These are phyloP conservation scores for Coniochaeta pulveracea DNA, from an alignment of 2,329 filamentous ascomycete genomes.

Conservation along the genomic window DNA sequence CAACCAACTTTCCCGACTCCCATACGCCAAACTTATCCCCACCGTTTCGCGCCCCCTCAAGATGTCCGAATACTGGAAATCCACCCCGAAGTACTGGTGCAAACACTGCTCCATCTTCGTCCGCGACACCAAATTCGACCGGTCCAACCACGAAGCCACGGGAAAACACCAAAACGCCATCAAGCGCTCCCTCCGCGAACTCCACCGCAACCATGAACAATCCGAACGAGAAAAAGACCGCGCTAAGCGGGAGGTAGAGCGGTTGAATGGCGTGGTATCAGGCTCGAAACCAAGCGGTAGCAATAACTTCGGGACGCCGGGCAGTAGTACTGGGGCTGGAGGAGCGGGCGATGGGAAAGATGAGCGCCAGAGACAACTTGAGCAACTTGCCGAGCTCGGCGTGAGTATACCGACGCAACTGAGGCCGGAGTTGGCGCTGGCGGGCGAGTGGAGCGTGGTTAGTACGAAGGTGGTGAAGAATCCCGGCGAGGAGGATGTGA, in stretches of 20 bases:
- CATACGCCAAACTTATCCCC: neutral
- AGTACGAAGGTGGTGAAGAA: neutral
- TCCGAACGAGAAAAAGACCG: slow-evolving; percentile 72
- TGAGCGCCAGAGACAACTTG: slow-evolving; percentile 64
- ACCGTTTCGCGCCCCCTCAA: no score
- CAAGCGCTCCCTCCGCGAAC: slow-evolving; percentile 79
- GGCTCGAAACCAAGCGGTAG: slow-evolving; percentile 24
- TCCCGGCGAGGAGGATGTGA: neutral
- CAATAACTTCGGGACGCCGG: neutral
- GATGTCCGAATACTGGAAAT: slow-evolving; percentile 99
- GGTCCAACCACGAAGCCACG: slow-evolving; percentile 79
- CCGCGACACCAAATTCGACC: slow-evolving; percentile 84
- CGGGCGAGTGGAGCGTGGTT: neutral
- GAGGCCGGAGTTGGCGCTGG: neutral
- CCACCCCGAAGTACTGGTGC: slow-evolving; percentile 95
- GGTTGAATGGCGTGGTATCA: slow-evolving; percentile 67
- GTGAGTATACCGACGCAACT: slow-evolving; percentile 66
- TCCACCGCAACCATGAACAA: slow-evolving; percentile 75
- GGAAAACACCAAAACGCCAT: slow-evolving; percentile 74
- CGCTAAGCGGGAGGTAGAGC: slow-evolving; percentile 74
- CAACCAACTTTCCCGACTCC: neutral
- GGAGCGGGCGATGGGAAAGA: slow-evolving; percentile 2
- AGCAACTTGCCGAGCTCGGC: slow-evolving; percentile 80
- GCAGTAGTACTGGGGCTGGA: slow-evolving; percentile 1
- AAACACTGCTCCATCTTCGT: slow-evolving; percentile 90